phyloP scores from a whole-genome alignment of 306 rosid species.

The Prinsepia uniflora region DNA sequence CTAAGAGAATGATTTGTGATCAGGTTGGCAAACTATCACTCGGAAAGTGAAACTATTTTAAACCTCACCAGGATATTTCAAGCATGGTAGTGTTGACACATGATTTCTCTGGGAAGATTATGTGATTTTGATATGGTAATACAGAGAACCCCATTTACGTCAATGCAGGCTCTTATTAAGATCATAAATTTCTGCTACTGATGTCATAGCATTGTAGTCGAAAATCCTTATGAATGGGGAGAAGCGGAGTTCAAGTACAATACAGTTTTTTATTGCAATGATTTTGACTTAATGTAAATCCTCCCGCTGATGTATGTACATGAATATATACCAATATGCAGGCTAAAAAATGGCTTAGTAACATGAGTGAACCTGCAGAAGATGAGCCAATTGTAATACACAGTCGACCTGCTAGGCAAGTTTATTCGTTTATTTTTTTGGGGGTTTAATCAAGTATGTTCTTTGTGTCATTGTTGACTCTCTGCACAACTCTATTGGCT shows the following conservation, averaged over 20 bases:
- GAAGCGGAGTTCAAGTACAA: not conserved
- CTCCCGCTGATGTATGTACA: not conserved
- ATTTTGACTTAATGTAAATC: not conserved
- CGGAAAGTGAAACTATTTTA: not conserved
- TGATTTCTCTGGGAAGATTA: not conserved
- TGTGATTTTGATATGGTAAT: not conserved
- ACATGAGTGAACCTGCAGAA: constrained; percentile 51
- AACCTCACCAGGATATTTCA: not conserved
- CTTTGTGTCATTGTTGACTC: not conserved
- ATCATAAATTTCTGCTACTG: not conserved
- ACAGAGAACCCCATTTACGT: not conserved
- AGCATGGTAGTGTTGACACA: not conserved
- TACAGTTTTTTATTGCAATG: not conserved
- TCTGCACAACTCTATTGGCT: constrained; percentile 1
- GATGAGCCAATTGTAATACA: constrained; percentile 40
- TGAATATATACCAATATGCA: constrained; percentile 30
- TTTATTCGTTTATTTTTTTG: not conserved
- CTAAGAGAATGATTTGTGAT: not conserved
- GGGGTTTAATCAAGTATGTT: constrained; percentile 11
- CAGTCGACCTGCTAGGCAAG: constrained; percentile 57
- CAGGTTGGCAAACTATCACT: not conserved
- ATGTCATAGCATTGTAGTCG: not conserved
- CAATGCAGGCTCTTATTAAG: too few relatives aligned
- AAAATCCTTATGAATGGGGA: not conserved
- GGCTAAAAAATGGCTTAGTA: constrained; percentile 77